Base-by-base conservation (phyloP, 129 eudicot genomes). In the Helianthus tuberosus region DNA sequence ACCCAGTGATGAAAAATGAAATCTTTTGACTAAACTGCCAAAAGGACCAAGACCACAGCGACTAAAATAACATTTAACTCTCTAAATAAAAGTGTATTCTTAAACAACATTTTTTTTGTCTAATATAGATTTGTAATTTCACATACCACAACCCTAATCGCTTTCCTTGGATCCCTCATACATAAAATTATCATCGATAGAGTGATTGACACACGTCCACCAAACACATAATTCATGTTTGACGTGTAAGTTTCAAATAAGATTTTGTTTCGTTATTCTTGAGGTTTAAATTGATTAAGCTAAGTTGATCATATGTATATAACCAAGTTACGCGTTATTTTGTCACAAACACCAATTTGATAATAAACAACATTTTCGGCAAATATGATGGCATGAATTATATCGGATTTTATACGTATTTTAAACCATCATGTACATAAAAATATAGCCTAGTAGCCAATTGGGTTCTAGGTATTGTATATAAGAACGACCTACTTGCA, bases 401-500 rank as follows among this genome's bases (percentile, higher is more conserved):
- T 14, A 62, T 62, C 35, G 14, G 48, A 69, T 69, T 29, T 69
- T 32, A 6, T 50, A 48, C n/a, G 48, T 60, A 20, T 27, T 62
- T 62, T 20, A 35, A 32, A 73, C 12, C 11, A 10, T 14, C 16
- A 73, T 29, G 44, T 29, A 32, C 50, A 29, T 47, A 46, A 73
- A 61, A 69, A 17, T 50, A 5, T 27, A 47, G 77, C 32, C 69
- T 46, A 46, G 49, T 72, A 60, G 69, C 48, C 68, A 60, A 51
- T 39, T 75, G 63, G 64, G 44, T 20, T 36, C 62, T 16, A 44
- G 39, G 23, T 61, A 32, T 23, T 46, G 58, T 14, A 47, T 63
- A 35, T 63, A 64, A 75, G 25, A 51, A 64, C 29, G 20, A 65
- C 15, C 73, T 64, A 75, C 46, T 75, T 75, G 73, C 54, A 38